Base-by-base conservation (phyloP, 495 filamentous ascomycete species). In the Beverwykella pulmonaria region DNA sequence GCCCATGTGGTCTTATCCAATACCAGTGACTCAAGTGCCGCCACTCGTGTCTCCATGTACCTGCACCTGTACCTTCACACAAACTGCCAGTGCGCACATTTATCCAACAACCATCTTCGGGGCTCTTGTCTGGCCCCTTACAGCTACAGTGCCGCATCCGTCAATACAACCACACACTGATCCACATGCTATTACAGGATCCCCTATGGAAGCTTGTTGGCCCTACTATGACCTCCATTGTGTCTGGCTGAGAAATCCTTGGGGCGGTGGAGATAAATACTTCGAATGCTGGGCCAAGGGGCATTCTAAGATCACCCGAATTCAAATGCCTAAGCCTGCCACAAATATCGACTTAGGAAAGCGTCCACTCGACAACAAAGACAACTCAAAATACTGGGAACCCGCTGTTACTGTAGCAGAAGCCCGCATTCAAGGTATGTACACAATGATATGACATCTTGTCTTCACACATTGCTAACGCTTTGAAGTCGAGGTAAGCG, bases 251-350 rank as follows among this genome's bases (percentile, higher is more conserved):
- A 63, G 55, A 34, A 48, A 63, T 30, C 49, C 60, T n/a, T 63
- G 60, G 60, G 29, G 25, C 14, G 60, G 60, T 1, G 34, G 17
- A 17, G 17, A 15, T 32, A 19, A 54, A 29, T 63, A 49, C 50
- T 63, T 54, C 36, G 25, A 53, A 17, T 63, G 60, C 60, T 63
- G 60, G 60, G 10, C n/a, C 15, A 30, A 46, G 50, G 23, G 47
- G 19, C 25, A 54, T 7, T 19, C 48, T 50, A 4, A 3, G 5
- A 44, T n/a, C 39, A 44, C 5, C n/a, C 17, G 39, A 44, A 2
- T 44, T 44, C 39, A n/a, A 44, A n/a, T 52, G 48, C 19, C 5
- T 9, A 14, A 14, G 17, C 39, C 39, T 14, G 17, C 6, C 8
- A 44, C 39, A n/a, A 44, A n/a, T 14, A n/a, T 44, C 9, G 17